Evolutionary conservation across 345 rosid species (phyloP).

Genomic region (Populus tremula): DNA sequence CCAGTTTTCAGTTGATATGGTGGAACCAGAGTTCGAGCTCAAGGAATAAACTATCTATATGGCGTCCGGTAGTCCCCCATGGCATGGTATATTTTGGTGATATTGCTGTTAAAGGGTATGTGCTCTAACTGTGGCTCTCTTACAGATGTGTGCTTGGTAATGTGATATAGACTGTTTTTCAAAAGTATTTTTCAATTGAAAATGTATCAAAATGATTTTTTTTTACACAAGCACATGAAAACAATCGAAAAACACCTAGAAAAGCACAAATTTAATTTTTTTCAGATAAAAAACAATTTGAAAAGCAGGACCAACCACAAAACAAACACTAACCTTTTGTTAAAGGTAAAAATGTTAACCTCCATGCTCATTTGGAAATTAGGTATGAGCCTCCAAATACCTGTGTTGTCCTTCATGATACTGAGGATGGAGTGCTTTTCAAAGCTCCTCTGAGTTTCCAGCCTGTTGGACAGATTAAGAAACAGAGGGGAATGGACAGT

Average conservation of each 20-base stretch:
- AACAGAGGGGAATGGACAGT: constrained; percentile 72
- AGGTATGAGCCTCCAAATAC: constrained; percentile 90
- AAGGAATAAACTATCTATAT: constrained; percentile 73
- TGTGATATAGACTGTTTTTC: too few species aligned
- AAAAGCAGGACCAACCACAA: too few species aligned
- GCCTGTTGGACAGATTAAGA: constrained; percentile 78
- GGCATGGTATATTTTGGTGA: constrained; percentile 95
- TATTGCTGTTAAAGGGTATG: constrained; percentile 90
- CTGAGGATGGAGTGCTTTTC: constrained; percentile 61
- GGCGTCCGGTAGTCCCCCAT: constrained; percentile 79
- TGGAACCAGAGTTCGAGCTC: constrained; percentile 71
- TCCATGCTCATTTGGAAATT: constrained; percentile 20
- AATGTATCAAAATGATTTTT: too few species aligned
- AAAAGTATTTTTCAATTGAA: too few species aligned
- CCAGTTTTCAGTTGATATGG: constrained; percentile 85
- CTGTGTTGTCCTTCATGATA: constrained; percentile 72
- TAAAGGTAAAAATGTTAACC: constrained; percentile 1
- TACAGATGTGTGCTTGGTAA: neutral
- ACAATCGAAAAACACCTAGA: too few species aligned
- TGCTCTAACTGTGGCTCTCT: constrained; percentile 1
- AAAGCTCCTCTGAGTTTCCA: constrained; percentile 65
- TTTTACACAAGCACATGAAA: too few species aligned
- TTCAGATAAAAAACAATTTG: too few species aligned
- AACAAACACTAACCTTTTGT: constrained; percentile 5
- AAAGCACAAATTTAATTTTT: too few species aligned